These are phyloP conservation scores for Dryas drummondii DNA, from an alignment of 306 rosid genomes.

Conservation along the genomic window DNA sequence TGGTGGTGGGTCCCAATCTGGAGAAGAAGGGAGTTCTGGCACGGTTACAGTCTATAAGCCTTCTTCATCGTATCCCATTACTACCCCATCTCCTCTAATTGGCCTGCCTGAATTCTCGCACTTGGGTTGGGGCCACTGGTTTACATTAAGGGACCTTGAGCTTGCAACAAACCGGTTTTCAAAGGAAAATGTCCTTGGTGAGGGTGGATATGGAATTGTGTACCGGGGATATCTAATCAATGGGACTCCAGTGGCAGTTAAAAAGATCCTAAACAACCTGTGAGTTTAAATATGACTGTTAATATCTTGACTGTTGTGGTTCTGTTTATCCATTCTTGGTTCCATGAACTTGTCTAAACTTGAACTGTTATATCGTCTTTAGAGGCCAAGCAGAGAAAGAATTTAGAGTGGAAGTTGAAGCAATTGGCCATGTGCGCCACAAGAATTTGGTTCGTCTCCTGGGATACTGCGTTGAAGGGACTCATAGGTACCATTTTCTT, in stretches of 20 bases:
- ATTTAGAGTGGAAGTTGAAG: conserved; percentile 93
- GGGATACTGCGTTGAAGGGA: conserved; percentile 91
- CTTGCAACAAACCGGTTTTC: conserved; percentile 78
- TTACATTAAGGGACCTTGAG: conserved; percentile 89
- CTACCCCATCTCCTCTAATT: conserved; percentile 80
- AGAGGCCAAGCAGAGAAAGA: conserved; percentile 98
- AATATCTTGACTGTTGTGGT: conserved; percentile 11
- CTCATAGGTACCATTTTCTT: conserved; percentile 57
- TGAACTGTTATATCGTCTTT: conserved; percentile 26
- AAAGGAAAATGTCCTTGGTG: conserved; percentile 78
- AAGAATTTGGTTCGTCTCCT: conserved; percentile 94
- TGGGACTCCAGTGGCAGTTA: conserved; percentile 90
- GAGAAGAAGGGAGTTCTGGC: conserved; percentile 84
- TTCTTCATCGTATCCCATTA: conserved; percentile 60
- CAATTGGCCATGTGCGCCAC: conserved; percentile 95
- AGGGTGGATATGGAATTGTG: conserved; percentile 98
- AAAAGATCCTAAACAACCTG: conserved; percentile 91
- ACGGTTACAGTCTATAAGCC: conserved; percentile 47
- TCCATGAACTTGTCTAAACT: conserved; percentile 17
- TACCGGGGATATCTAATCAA: conserved; percentile 74
- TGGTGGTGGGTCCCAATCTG: conserved; percentile 63
- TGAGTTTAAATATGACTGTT: conserved; percentile 43
- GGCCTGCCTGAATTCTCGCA: conserved; percentile 91
- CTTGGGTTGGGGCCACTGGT: conserved; percentile 99
- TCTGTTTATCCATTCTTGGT: conserved; percentile 12